Evolutionary conservation across 768 basidiomycete species (phyloP).

Genomic region (Mycena galericulata): DNA sequence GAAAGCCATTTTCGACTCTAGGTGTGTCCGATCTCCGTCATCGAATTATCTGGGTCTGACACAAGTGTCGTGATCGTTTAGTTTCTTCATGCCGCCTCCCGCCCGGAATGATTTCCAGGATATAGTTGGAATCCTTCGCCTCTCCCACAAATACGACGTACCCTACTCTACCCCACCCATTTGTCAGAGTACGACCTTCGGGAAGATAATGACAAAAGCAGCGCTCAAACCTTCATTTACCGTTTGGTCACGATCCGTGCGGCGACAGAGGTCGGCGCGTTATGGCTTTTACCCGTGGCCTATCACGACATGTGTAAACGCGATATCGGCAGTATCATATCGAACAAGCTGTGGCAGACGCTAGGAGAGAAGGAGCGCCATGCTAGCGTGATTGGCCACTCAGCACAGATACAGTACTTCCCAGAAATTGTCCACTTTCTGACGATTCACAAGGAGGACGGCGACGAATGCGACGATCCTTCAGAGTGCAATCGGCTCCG

Average conservation of each 20-base stretch:
- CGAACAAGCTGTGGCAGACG: neutral
- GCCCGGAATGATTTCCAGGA: neutral
- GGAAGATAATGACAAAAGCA: too few species aligned
- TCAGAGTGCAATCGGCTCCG: neutral
- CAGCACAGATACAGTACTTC: neutral
- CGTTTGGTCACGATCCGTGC: neutral
- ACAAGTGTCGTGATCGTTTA: neutral
- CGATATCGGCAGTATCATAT: neutral
- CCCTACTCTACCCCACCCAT: neutral
- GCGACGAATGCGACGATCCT: neutral
- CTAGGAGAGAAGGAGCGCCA: neutral
- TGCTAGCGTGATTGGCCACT: neutral
- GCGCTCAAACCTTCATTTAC: too few species aligned
- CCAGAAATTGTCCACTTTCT: neutral
- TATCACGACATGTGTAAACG: conserved; percentile 14
- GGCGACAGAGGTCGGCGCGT: conserved; percentile 8
- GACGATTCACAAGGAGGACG: neutral
- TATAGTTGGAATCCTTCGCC: conserved; percentile 1
- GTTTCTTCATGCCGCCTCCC: conserved; percentile 20
- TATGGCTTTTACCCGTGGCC: conserved; percentile 14
- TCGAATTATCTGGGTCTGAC: neutral
- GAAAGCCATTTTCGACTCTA: conserved; percentile 19
- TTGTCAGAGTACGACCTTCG: neutral
- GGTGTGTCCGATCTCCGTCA: neutral
- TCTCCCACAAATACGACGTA: conserved; percentile 13